Evolutionary conservation across 768 basidiomycete species (phyloP).

Genomic region (Hemileccinum rubropunctum): DNA sequence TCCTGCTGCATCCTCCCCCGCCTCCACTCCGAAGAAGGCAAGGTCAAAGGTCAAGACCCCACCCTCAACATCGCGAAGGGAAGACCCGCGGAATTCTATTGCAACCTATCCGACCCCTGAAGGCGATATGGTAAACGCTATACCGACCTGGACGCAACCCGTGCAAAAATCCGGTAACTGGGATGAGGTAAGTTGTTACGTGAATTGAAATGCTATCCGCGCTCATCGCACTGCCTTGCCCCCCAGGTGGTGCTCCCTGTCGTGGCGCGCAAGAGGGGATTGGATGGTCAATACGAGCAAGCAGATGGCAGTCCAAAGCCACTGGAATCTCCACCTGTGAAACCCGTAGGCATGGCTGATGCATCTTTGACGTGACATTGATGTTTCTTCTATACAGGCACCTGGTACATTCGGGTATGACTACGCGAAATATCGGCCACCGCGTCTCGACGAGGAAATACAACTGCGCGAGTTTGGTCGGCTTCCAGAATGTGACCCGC

Average conservation of each 20-base stretch:
- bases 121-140: constrained; percentile 63
- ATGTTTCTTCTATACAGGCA: constrained; percentile 42
- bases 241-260: constrained; percentile 79
- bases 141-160: constrained; percentile 81
- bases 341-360: constrained; percentile 50
- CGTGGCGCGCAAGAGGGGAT: constrained; percentile 78
- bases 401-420: constrained; percentile 84
- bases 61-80: constrained; percentile 32
- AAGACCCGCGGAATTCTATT: constrained; percentile 55
- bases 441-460: constrained; percentile 45
- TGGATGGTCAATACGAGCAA: constrained; percentile 66
- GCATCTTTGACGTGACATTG: background rate
- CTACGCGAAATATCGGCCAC: constrained; percentile 62
- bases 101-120: constrained; percentile 65
- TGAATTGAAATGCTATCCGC: constrained; percentile 2
- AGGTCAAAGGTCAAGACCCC: constrained; percentile 36
- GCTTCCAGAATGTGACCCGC: constrained; percentile 28
- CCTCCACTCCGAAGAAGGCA: constrained; percentile 40
- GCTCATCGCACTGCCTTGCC: constrained; percentile 3
- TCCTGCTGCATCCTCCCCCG: constrained; percentile 40
- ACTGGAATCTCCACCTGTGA: constrained; percentile 37
- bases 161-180: constrained; percentile 67
- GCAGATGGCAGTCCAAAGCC: constrained; percentile 65
- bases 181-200: constrained; percentile 63
- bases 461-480: constrained; percentile 67